Base-by-base conservation (phyloP, 108 stramenopile genomes). In the Mediolabrus comicus region DNA sequence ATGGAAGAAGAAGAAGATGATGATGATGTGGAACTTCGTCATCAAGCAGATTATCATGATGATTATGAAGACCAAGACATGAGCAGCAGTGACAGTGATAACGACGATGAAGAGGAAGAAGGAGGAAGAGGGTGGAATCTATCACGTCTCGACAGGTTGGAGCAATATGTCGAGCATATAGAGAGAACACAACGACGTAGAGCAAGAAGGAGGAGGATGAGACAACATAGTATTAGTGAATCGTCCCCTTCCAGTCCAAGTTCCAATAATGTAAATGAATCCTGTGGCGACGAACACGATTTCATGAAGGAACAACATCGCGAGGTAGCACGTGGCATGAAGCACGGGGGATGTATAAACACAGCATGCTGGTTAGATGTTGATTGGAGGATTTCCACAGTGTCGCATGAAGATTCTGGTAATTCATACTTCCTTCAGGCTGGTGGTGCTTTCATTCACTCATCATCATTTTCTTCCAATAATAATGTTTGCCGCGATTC, bases 331-430 rank as follows among this genome's bases (percentile, higher is more conserved):
- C 53, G 59, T 13, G 72, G 70, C 4, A 87, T 94, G 81, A 81
- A 75, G 22, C 92, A 94, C 69, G 81, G 83, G 0, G 92, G 92
- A 8, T 94, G 92, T 46, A 88, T 94, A 63, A 94, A 94, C 55
- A 94, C 92, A 17, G 89, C 88, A 11, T 75, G 78, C n/a, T 94
- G 92, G 92, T 34, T 94, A 57, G 80, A 83, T 60, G 82, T 79
- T 39, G 80, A 73, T 2, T 94, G 92, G 89, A 74, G 88, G 32
- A 67, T 90, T 25, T 87, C 88, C 14, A 84, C 84, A 14, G 43
- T 60, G 4, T 57, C 56, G 36, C 67, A 76, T 29, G 75, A 76
- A 33, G 62, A 76, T 62, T 26, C 75, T 0, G 14, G 41, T 26
- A 33, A 13, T 41, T 25, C 43, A 17, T 49, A 65, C 46, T 19